Evolutionary conservation across 768 basidiomycete species (phyloP), one percentile per base, ranked within the genome.

Genomic region (Russula dissimulans): DNA sequence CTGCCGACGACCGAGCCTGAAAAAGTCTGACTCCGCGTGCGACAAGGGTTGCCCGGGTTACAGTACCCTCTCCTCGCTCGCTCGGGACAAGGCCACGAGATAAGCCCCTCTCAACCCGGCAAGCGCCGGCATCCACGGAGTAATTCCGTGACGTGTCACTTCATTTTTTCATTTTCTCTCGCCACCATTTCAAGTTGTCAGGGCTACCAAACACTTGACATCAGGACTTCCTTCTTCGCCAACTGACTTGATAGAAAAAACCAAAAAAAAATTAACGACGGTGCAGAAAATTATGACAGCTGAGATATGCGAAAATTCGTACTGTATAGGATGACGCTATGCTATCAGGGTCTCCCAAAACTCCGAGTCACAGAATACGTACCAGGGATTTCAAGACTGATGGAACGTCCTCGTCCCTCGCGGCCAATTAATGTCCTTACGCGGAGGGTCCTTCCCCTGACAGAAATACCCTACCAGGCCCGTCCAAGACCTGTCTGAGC

Each of bases 401-500:
- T 36, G 7, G 7, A 10, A 36, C 34, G 34, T 36, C 34, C 34
- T n/a, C 22, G 22, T 26, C 22, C 22, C 22, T 26, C 1, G 2
- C 22, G 22, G 22, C 22, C 22, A 26, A 26, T 26, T 26, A 26
- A 26, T 26, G 22, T 26, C 22, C n/a, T n/a, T n/a, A n/a, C n/a
- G n/a, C n/a, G n/a, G n/a, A n/a, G n/a, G n/a, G n/a, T n/a, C n/a
- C 22, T 26, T 26, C 22, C 22, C 2, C 22, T 26, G 22, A 26
- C 22, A 26, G 2, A 26, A 26, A 26, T 26, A 2, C 22, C 22
- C 22, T 26, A 48, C 50, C 44, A 43, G 56, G 47, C n/a, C 51
- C 52, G 17, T 38, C 59, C 14, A 63, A 54, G n/a, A 54, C 53
- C 7, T 56, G 32, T 38, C 59, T 48, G 26, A 63, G 57, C 26